Conservation (phyloP, 1,284 basidiomycete genomes). For the Porodaedalea pini region DNA sequence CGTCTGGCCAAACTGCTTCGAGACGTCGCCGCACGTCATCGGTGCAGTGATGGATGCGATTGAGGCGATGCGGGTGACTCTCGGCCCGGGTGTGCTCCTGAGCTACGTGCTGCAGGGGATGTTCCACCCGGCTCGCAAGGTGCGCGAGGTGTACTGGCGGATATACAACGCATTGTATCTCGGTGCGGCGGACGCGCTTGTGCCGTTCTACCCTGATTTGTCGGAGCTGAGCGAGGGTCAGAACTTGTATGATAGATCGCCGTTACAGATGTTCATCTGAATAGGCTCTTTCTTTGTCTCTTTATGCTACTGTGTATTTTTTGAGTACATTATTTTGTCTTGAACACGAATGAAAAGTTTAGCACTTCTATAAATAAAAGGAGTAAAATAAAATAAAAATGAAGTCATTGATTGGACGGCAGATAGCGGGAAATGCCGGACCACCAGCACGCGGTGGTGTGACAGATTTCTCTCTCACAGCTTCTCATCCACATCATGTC, state of each 20-base stretch:
- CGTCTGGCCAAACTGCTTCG: constrained; percentile 99
- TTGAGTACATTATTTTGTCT: constrained; percentile 1
- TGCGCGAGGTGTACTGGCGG: constrained; percentile 92
- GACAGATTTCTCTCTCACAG: background rate
- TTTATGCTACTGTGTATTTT: constrained; percentile 20
- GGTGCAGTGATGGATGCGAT: constrained; percentile 95
- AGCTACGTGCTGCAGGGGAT: constrained; percentile 90
- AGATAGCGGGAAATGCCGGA: background rate
- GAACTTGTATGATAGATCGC: constrained; percentile 84
- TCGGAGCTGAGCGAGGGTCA: constrained; percentile 84
- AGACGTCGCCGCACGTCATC: constrained; percentile 97
- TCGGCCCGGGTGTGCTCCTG: constrained; percentile 91
- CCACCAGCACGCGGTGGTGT: constrained; percentile 16
- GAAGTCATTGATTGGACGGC: background rate
- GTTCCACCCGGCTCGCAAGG: constrained; percentile 95
- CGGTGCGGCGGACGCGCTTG: constrained; percentile 85
- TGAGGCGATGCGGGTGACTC: constrained; percentile 93
- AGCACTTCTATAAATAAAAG: constrained; percentile 3
- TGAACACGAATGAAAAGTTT: background rate
- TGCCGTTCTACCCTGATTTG: constrained; percentile 92
- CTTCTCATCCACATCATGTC: constrained; percentile 5
- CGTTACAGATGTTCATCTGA: constrained; percentile 79
- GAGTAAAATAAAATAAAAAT: constrained; percentile 4
- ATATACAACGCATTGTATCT: constrained; percentile 90
- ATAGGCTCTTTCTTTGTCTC: background rate